Evolutionary conservation across 2,329 filamentous ascomycete genomes (phyloP).

Genomic region (Sphaerulina populicola): DNA sequence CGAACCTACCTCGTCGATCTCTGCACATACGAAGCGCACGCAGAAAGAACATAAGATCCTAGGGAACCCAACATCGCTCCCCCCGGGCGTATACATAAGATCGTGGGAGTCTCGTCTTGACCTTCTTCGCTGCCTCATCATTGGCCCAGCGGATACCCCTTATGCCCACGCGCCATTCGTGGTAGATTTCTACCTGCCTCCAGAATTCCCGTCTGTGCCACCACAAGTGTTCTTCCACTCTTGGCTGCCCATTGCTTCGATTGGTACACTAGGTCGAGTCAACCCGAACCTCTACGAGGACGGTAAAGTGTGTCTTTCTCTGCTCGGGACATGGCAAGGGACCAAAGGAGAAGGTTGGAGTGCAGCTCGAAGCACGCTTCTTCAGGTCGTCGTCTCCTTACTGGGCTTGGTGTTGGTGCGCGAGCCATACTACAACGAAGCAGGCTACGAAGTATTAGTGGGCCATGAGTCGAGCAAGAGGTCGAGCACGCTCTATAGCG

Average conservation of each 20-base stretch:
- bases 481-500: slow-evolving; percentile 27
- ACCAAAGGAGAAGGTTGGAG: slow-evolving; percentile 50
- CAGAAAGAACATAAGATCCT: slow-evolving; percentile 54
- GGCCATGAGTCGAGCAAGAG: slow-evolving; percentile 25
- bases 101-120: slow-evolving; percentile 53
- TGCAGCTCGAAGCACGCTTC: slow-evolving; percentile 44
- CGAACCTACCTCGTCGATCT: slow-evolving; percentile 19
- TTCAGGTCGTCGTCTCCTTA: slow-evolving; percentile 40
- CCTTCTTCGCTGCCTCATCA: slow-evolving; percentile 50
- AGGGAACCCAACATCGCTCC: slow-evolving; percentile 40
- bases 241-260: slow-evolving; percentile 37
- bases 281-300: slow-evolving; percentile 58
- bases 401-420: slow-evolving; percentile 41
- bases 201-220: slow-evolving; percentile 45
- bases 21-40: slow-evolving; percentile 43
- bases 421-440: slow-evolving; percentile 57
- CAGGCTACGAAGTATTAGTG: slow-evolving; percentile 48
- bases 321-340: slow-evolving; percentile 54
- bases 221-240: slow-evolving; percentile 53
- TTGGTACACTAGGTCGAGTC: slow-evolving; percentile 32
- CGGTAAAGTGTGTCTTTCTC: slow-evolving; percentile 52
- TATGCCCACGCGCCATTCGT: slow-evolving; percentile 55
- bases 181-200: slow-evolving; percentile 49
- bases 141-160: slow-evolving; percentile 52
- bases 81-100: slow-evolving; percentile 49